These are phyloP conservation scores for Melanomma pulvis-pyrius DNA, from an alignment of 495 filamentous ascomycete species.

Conservation along the genomic window DNA sequence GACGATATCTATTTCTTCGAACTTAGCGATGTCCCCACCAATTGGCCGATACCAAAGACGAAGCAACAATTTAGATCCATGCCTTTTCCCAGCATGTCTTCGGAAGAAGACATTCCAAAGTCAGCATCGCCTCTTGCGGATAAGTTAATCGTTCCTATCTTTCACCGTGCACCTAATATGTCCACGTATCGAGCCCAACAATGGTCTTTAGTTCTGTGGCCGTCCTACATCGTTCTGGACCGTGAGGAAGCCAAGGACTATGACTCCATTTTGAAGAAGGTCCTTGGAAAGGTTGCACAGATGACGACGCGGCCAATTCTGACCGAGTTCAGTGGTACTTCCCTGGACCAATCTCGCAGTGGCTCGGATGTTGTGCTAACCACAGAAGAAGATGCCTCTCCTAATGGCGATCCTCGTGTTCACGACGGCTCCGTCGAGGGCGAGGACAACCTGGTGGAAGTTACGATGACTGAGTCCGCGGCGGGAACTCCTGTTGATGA, in stretches of 20 bases:
- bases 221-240: slow-evolving; percentile 62
- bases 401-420: slow-evolving; percentile 67
- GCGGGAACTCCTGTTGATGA: slow-evolving; percentile 42
- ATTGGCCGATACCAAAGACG: slow-evolving; percentile 61
- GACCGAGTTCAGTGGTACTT: slow-evolving; percentile 48
- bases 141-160: slow-evolving; percentile 74
- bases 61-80: slow-evolving; percentile 45
- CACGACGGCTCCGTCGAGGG: slow-evolving; percentile 78
- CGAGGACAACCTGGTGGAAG: slow-evolving; percentile 88
- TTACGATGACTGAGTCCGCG: slow-evolving; percentile 74
- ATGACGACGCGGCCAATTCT: slow-evolving; percentile 68
- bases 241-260: slow-evolving; percentile 64
- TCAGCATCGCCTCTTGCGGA: slow-evolving; percentile 69
- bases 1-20: slow-evolving; percentile 80
- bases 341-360: slow-evolving; percentile 50
- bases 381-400: slow-evolving; percentile 73
- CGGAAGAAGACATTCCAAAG: slow-evolving; percentile 60
- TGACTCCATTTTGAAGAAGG: slow-evolving; percentile 63
- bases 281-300: slow-evolving; percentile 58
- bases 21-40: slow-evolving; percentile 76
- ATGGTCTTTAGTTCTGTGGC: slow-evolving; percentile 53
- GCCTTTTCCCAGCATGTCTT: slow-evolving; percentile 43
- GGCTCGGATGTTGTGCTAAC: slow-evolving; percentile 74
- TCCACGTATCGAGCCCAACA: slow-evolving; percentile 50
- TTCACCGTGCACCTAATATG: slow-evolving; percentile 64